Base-by-base conservation (phyloP, 1,139 yeast genomes). In the Blastobotrys serpentis region DNA sequence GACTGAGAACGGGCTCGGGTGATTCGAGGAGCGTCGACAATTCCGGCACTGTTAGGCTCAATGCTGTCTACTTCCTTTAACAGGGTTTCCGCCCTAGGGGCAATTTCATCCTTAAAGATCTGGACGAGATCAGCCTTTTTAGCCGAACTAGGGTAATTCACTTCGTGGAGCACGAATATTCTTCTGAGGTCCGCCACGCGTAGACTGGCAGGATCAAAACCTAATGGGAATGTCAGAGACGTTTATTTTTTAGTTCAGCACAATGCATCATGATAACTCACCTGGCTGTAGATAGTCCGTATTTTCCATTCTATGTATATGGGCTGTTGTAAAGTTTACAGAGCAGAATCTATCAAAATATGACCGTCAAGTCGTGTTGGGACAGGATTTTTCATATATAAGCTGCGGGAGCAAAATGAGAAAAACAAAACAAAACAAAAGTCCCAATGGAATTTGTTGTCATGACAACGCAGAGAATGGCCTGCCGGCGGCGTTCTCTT, bases 111-210 rank as follows among this genome's bases (percentile, higher is more conserved):
- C 14, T 73, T 67, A 62, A 82, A 86, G 4, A 84, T 61, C 14
- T 69, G 70, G 6, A 86, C 66, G 50, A 86, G 70, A 7, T 77
- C 79, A 3, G 76, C 66, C 64, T 88, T 88, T 60, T 81, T 84
- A 7, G 86, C 81, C 46, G 77, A 74, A 3, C 85, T 72, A 0
- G 83, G 75, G 60, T 73, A 81, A 6, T 67, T 66, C 18, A 87
- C 72, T n/a, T 75, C 71, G 62, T 86, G 76, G 47, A 77, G 79
- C 29, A 73, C 66, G 50, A 88, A 71, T 36, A 86, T 72, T 34
- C 79, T 74, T 56, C 92, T 74, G 59, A 88, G 71, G 52, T 84
- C 79, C 4, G 86, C 77, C 32, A 83, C 79, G 41, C 79, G 82
- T 55, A 84, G 68, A 33, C 76, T 67, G 39, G 72, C 71, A 10